A percentile compares a stretch with the other conserved stretches of the same genome.
phyloP scores from a whole-genome alignment of 441 rosid species.

The Mallotus repandus region DNA sequence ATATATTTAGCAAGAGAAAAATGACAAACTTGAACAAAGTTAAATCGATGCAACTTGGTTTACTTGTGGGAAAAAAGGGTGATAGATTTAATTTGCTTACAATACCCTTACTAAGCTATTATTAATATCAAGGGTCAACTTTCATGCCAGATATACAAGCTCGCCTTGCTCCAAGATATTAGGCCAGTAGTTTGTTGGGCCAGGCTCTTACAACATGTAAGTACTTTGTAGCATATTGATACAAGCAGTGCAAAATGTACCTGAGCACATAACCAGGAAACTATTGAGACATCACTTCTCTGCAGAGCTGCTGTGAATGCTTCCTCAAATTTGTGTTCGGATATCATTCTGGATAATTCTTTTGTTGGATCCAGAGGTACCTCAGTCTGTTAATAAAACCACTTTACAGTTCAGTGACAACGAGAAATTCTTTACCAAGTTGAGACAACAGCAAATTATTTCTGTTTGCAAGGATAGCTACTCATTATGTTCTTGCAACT shows the following conservation, averaged over 20 bases:
- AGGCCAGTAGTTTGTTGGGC: no score
- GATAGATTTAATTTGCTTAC: no score
- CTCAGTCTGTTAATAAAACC: conserved; percentile 38
- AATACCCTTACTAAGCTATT: no score
- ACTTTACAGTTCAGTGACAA: conserved; percentile 12
- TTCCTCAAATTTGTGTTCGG: conserved; percentile 64
- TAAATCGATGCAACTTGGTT: neutral
- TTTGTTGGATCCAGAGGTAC: conserved; percentile 63
- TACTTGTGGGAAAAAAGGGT: neutral
- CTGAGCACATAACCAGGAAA: conserved; percentile 84
- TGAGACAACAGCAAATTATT: neutral
- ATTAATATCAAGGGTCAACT: no score
- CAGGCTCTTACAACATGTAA: no score
- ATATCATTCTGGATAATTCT: conserved; percentile 59
- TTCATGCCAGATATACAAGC: no score
- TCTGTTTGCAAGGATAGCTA: neutral
- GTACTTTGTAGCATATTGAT: no score
- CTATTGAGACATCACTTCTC: conserved; percentile 69
- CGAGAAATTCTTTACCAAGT: neutral
- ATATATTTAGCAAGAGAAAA: neutral
- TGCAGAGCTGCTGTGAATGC: conserved; percentile 72
- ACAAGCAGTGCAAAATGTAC: conserved; percentile 25
- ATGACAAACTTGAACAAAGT: neutral
- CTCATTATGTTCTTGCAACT: neutral
- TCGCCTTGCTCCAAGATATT: no score